phyloP scores from a whole-genome alignment of 257 asterid genomes.

The Salvia miltiorrhiza region DNA sequence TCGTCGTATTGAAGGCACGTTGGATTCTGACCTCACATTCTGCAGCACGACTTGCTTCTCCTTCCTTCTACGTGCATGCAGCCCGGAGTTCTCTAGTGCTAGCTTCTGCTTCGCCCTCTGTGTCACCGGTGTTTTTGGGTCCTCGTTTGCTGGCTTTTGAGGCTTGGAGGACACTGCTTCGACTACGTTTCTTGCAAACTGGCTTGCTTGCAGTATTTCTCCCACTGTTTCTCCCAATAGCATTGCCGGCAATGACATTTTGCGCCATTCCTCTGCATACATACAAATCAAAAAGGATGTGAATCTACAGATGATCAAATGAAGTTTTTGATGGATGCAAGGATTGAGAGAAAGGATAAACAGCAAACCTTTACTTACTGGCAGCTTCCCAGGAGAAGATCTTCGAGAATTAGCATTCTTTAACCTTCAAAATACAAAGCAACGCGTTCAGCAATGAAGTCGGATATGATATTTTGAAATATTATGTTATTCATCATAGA shows the following conservation, averaged over 20 bases:
- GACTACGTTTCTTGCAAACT: slow-evolving; percentile 62
- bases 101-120: slow-evolving; percentile 34
- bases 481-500: not conserved
- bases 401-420: slow-evolving; percentile 45
- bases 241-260: slow-evolving; percentile 93
- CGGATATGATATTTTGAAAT: no score
- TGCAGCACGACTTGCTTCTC: slow-evolving; percentile 60
- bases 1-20: slow-evolving; percentile 36
- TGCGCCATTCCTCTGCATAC: slow-evolving; percentile 49
- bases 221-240: slow-evolving; percentile 79
- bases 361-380: slow-evolving; percentile 49
- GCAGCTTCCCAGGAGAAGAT: slow-evolving; percentile 81
- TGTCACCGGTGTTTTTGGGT: slow-evolving; percentile 75
- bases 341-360: not conserved
- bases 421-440: slow-evolving; percentile 37
- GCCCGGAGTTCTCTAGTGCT: slow-evolving; percentile 36
- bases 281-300: not conserved
- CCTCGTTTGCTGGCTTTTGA: slow-evolving; percentile 35
- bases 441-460: not conserved
- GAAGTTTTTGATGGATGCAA: not conserved
- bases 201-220: slow-evolving; percentile 71
- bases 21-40: slow-evolving; percentile 35
- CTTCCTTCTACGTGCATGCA: slow-evolving; percentile 54
- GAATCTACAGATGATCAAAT: not conserved
- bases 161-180: slow-evolving; percentile 44